These are phyloP conservation scores for Trichoderma koningiopsis DNA, from an alignment of 2,329 filamentous ascomycete species.

Conservation along the genomic window DNA sequence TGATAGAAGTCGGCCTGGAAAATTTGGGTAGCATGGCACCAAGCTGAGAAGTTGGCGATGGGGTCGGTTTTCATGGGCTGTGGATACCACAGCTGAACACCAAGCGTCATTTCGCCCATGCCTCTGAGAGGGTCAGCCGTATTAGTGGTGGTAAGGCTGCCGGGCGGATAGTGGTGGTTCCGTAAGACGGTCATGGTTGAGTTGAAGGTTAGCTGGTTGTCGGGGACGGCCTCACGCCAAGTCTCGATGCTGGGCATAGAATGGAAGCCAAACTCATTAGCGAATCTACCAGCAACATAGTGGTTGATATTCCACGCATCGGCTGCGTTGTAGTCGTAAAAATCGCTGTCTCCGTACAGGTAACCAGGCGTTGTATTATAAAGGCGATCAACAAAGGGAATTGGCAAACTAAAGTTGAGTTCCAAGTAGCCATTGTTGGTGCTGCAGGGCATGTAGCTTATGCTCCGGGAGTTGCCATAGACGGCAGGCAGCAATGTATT, in stretches of 20 bases:
- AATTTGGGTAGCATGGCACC: slow-evolving; percentile 9
- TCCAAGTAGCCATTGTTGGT: slow-evolving; percentile 17
- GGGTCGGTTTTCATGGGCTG: background rate
- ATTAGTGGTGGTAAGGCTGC: background rate
- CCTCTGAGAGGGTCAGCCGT: slow-evolving; percentile 1
- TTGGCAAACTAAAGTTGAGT: slow-evolving; percentile 8
- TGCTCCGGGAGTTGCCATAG: slow-evolving; percentile 15
- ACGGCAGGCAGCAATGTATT: slow-evolving; percentile 2
- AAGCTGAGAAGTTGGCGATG: slow-evolving; percentile 8
- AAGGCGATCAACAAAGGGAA: slow-evolving; percentile 12
- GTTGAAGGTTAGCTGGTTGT: slow-evolving; percentile 5
- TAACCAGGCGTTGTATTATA: slow-evolving; percentile 13
- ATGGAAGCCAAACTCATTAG: slow-evolving; percentile 13
- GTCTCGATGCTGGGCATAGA: slow-evolving; percentile 17
- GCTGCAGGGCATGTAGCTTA: slow-evolving; percentile 16
- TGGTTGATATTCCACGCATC: slow-evolving; percentile 7
- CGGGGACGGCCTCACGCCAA: slow-evolving; percentile 8
- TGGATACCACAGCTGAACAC: slow-evolving; percentile 8
- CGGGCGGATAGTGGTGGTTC: slow-evolving; percentile 7
- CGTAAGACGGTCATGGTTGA: slow-evolving; percentile 13
- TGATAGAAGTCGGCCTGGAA: slow-evolving; percentile 17
- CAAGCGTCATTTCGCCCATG: slow-evolving; percentile 7
- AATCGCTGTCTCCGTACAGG: slow-evolving; percentile 12
- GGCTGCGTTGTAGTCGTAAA: slow-evolving; percentile 8
- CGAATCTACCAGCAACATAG: slow-evolving; percentile 5